A percentile compares a stretch with the other conserved stretches of the same genome.
phyloP scores from a whole-genome alignment of 345 rosid genomes.

The Turnera subulata region DNA sequence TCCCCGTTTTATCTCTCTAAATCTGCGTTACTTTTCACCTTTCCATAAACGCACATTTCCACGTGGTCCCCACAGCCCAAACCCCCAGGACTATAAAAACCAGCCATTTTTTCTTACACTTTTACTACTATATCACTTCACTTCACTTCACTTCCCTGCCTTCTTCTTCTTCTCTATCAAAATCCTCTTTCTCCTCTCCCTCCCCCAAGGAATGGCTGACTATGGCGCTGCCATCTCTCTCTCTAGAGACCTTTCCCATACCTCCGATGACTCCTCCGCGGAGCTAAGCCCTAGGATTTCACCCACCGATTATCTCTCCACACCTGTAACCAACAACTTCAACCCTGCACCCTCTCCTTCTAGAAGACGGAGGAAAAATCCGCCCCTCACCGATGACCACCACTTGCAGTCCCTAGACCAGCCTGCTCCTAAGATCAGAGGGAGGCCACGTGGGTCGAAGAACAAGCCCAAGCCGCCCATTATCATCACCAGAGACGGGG shows the following conservation, averaged over 20 bases:
- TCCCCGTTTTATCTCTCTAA: too few species aligned
- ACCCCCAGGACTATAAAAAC: too few species aligned
- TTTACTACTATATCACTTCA: too few species aligned
- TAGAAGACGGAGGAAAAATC: background rate
- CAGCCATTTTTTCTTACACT: too few species aligned
- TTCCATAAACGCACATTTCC: too few species aligned
- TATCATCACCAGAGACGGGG: slow-evolving; percentile 27
- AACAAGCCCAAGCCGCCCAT: slow-evolving; percentile 58
- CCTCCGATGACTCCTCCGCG: slow-evolving; percentile 30
- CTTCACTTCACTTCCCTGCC: too few species aligned
- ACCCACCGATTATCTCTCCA: slow-evolving; percentile 11
- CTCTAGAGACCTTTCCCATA: slow-evolving; percentile 24
- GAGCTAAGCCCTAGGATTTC: slow-evolving; percentile 24
- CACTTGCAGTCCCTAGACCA: background rate
- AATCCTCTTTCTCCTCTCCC: background rate
- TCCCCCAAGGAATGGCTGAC: slow-evolving; percentile 27
- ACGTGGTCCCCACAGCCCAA: too few species aligned
- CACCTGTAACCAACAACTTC: background rate
- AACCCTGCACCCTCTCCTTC: slow-evolving; percentile 9
- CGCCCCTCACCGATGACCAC: background rate
- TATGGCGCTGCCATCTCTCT: slow-evolving; percentile 29
- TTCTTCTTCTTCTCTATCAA: background rate
- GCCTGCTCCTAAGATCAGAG: slow-evolving; percentile 31
- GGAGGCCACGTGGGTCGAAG: slow-evolving; percentile 56
- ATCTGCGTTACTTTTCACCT: too few species aligned